Conservation (phyloP, 2,329 filamentous ascomycete species). For the Xylaria sp. region DNA sequence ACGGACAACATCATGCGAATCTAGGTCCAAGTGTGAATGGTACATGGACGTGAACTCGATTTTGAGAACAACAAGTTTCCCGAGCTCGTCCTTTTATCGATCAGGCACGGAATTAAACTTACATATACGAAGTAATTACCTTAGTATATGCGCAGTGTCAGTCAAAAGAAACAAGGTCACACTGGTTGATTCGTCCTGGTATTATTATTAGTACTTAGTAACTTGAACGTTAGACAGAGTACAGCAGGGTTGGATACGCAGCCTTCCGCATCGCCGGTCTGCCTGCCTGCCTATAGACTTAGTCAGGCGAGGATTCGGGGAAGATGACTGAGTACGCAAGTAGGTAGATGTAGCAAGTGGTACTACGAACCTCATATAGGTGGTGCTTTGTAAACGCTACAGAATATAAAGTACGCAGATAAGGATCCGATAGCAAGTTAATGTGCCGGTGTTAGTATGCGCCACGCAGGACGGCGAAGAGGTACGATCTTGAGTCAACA, state of each 20-base stretch:
- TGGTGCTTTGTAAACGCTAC: not conserved
- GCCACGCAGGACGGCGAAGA: slow-evolving; percentile 15
- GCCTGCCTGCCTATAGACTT: not conserved
- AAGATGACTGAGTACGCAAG: slow-evolving; percentile 8
- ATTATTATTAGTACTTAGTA: not conserved
- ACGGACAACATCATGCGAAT: slow-evolving; percentile 9
- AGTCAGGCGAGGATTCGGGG: slow-evolving; percentile 17
- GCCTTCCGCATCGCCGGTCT: slow-evolving; percentile 18
- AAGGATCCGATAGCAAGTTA: slow-evolving; percentile 17
- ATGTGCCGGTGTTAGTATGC: slow-evolving; percentile 14
- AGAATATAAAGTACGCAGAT: slow-evolving; percentile 6
- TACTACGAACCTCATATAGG: slow-evolving; percentile 2
- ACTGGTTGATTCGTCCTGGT: not conserved
- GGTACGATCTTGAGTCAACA: not conserved
- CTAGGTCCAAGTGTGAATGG: not conserved
- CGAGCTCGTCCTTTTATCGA: not conserved
- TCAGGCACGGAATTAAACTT: not conserved
- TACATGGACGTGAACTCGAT: not conserved
- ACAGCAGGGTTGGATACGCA: slow-evolving; percentile 2
- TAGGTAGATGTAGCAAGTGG: not conserved
- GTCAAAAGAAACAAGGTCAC: not conserved
- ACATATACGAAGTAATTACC: not conserved
- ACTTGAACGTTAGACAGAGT: not conserved
- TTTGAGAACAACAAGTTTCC: not conserved
- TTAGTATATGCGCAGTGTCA: not conserved